Evolutionary conservation across 2,329 filamentous ascomycete genomes (phyloP).

Genomic region (Sarocladiaceae sp.): DNA sequence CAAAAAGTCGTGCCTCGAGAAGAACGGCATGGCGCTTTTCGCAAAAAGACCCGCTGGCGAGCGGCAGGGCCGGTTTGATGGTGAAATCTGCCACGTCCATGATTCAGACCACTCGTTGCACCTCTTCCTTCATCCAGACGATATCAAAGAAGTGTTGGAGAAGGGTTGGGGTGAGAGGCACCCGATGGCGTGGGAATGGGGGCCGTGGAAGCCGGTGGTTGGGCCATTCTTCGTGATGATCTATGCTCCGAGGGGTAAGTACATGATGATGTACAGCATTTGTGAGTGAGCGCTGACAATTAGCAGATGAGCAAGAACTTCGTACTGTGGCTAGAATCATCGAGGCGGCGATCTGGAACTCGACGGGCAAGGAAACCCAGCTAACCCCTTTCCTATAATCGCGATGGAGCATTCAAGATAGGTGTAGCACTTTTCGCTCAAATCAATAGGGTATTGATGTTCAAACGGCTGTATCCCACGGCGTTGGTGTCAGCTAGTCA

Average conservation of each 20-base stretch:
- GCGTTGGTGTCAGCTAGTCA: conserved; percentile 19
- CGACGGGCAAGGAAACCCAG: conserved; percentile 33
- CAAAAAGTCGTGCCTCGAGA: conserved; percentile 72
- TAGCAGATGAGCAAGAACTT: conserved; percentile 57
- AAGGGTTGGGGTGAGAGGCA: conserved; percentile 74
- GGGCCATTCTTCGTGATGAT: conserved; percentile 73
- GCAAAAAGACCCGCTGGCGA: conserved; percentile 51
- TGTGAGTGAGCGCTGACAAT: conserved; percentile 5
- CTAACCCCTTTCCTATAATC: background rate
- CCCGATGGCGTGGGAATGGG: conserved; percentile 59
- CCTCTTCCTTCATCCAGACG: conserved; percentile 71
- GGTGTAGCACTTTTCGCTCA: too few species aligned
- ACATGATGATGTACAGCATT: conserved; percentile 1
- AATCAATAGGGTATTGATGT: background rate
- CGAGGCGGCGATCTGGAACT: conserved; percentile 67
- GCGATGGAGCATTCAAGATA: background rate
- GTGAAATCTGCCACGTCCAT: conserved; percentile 80
- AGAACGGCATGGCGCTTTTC: conserved; percentile 73
- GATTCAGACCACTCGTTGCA: conserved; percentile 71
- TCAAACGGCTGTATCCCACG: too few species aligned
- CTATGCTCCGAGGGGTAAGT: conserved; percentile 64
- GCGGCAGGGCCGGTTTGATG: conserved; percentile 65
- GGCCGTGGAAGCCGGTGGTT: conserved; percentile 57
- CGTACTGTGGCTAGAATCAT: conserved; percentile 62
- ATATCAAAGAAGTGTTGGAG: conserved; percentile 64